Evolutionary conservation across 768 basidiomycete genomes (phyloP), one percentile per base, ranked within the genome.

Genomic region (Mycena sanguinolenta): DNA sequence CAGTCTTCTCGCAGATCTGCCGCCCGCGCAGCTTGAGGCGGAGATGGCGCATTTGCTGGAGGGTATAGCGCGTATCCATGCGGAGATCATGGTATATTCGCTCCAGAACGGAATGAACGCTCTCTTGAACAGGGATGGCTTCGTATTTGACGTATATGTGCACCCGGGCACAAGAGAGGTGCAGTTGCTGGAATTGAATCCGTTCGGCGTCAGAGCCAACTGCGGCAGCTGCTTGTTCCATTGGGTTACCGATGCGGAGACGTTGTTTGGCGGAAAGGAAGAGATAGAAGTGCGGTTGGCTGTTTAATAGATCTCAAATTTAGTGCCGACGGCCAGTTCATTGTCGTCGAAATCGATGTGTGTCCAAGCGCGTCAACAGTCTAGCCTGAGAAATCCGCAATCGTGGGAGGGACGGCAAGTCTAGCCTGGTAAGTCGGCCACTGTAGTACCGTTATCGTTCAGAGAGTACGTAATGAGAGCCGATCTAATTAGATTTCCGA

Each of bases 161-260:
- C 28, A 67, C 66, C 23, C 25, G 2, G 42, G n/a, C 19, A 62
- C 21, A 1, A 12, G 38, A 10, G 66, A 67, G 52, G 66, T 61
- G 28, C 66, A 62, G 53, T 39, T 67, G n/a, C 30, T 67, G 39
- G 66, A 67, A 52, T 58, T 67, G 10, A 67, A 67, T 49, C 66
- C 66, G 42, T 67, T 67, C 30, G 66, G 66, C 21, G 25, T 67
- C 13, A n/a, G 38, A 21, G 57, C 59, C 59, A 21, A 27, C 39
- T 67, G 66, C 34, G 66, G 66, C 12, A 57, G 66, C 42, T 67
- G 66, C 36, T 39, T 67, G 39, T 67, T 67, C 53, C 54, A 67
- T 61, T 62, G 66, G 66, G 66, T 61, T n/a, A 54, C 38, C 38
- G 66, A 67, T 38, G 66, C 59, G 53, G 59, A 67, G 66, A 67